These are phyloP conservation scores for Boletus semigastroideus DNA, from an alignment of 1,284 basidiomycete species.

Conservation along the genomic window DNA sequence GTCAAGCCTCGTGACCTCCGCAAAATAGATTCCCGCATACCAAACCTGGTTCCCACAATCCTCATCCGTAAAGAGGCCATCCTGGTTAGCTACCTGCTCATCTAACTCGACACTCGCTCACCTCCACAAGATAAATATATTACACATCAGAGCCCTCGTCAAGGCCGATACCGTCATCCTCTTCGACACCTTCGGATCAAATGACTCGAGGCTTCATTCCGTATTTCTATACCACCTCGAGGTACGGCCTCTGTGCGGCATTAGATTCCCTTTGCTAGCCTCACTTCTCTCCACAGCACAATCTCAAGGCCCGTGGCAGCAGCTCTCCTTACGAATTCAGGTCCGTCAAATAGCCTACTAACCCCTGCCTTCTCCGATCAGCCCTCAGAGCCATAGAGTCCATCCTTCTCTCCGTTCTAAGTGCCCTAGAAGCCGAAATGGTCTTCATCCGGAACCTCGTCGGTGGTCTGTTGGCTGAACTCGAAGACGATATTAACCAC, in stretches of 20 bases:
- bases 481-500: slow-evolving; percentile 91
- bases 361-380: slow-evolving; percentile 11
- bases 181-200: slow-evolving; percentile 88
- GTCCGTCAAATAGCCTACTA: slow-evolving; percentile 42
- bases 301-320: slow-evolving; percentile 66
- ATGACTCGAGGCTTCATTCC: slow-evolving; percentile 82
- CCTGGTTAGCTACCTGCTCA: slow-evolving; percentile 52
- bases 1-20: slow-evolving; percentile 89
- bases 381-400: slow-evolving; percentile 80
- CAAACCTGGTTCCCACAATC: slow-evolving; percentile 94
- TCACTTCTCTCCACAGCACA: slow-evolving; percentile 57
- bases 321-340: slow-evolving; percentile 88
- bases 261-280: slow-evolving; percentile 8
- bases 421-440: slow-evolving; percentile 92
- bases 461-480: slow-evolving; percentile 82
- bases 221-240: slow-evolving; percentile 89
- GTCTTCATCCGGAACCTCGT: slow-evolving; percentile 86
- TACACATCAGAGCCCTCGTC: slow-evolving; percentile 92
- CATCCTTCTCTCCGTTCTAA: slow-evolving; percentile 83
- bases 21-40: slow-evolving; percentile 93
- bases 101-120: neutral
- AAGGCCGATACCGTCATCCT: slow-evolving; percentile 92
- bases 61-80: slow-evolving; percentile 87
- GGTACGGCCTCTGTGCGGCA: slow-evolving; percentile 43
- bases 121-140: slow-evolving; percentile 73